A percentile compares a stretch with the other conserved stretches of the same genome.
Conservation (phyloP, 2,329 filamentous ascomycete genomes). For the Monosporascus sp. region DNA sequence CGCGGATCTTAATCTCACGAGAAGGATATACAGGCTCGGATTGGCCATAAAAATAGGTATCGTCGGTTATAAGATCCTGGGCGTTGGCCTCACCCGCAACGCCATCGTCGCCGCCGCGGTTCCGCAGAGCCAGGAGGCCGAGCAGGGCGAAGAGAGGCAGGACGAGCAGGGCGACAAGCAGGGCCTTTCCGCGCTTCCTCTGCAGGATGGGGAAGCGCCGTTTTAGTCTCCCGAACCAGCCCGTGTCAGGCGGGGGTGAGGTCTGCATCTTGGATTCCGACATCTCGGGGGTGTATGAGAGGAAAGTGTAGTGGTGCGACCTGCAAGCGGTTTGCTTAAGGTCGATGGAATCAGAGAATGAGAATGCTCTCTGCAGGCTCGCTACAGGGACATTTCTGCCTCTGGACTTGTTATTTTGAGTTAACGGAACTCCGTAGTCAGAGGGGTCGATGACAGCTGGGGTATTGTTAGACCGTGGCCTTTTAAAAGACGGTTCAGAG, state of each 20-base stretch:
- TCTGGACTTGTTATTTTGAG: too few relatives aligned
- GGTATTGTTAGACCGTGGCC: too few relatives aligned
- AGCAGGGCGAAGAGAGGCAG: conserved; percentile 26
- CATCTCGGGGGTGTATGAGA: not conserved
- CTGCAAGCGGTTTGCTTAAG: too few relatives aligned
- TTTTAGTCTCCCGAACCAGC: conserved; percentile 15
- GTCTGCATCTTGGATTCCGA: not conserved
- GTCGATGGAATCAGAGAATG: not conserved
- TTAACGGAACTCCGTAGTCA: too few relatives aligned
- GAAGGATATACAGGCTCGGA: conserved; percentile 48
- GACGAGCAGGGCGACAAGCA: conserved; percentile 23
- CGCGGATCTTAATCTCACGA: conserved; percentile 31
- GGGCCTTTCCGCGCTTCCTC: conserved; percentile 21
- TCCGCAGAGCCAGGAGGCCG: conserved; percentile 25
- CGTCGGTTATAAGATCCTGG: conserved; percentile 30
- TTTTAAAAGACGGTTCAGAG: too few relatives aligned
- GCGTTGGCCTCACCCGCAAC: conserved; percentile 3
- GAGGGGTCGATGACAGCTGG: too few relatives aligned
- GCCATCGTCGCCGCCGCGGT: conserved; percentile 7
- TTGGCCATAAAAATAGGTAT: conserved; percentile 44
- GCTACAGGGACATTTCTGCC: too few relatives aligned
- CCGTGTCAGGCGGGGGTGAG: conserved; percentile 3
- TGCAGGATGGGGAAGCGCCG: conserved; percentile 22
- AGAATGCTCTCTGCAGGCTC: not conserved
- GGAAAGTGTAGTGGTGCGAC: too few relatives aligned